A percentile compares a stretch with the other conserved stretches of the same genome.
Conservation (phyloP, 2,329 filamentous ascomycete species). For the Botrytis porri region DNA sequence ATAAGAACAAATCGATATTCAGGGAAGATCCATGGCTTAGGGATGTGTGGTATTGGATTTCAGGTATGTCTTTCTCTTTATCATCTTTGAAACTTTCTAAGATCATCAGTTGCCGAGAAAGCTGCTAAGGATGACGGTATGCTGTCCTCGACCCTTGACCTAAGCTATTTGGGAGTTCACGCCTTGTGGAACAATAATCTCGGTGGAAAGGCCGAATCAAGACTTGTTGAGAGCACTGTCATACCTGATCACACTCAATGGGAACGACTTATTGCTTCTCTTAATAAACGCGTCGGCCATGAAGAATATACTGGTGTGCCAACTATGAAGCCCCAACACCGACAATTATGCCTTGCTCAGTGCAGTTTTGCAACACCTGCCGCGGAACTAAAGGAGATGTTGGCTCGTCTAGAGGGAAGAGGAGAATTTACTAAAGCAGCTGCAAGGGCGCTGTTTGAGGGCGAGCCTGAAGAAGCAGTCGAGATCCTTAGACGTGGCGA, state of each 20-base stretch:
- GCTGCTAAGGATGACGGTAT: conserved; percentile 67
- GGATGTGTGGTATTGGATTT: conserved; percentile 75
- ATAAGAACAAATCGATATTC: conserved; percentile 63
- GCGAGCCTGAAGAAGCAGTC: conserved; percentile 65
- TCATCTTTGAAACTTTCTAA: conserved; percentile 5
- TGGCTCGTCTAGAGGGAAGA: conserved; percentile 46
- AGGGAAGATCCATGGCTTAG: conserved; percentile 71
- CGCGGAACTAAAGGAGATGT: conserved; percentile 44
- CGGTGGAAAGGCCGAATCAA: conserved; percentile 51
- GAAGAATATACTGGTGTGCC: conserved; percentile 60
- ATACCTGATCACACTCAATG: conserved; percentile 50
- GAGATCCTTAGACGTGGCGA: conserved; percentile 67
- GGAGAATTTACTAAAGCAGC: conserved; percentile 70
- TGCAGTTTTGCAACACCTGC: conserved; percentile 67
- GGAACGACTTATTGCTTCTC: conserved; percentile 59
- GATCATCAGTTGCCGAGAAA: conserved; percentile 54
- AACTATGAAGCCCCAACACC: conserved; percentile 65
- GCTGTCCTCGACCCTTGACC: conserved; percentile 63
- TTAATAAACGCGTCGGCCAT: conserved; percentile 62
- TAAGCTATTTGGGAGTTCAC: conserved; percentile 72
- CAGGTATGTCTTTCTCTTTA: conserved; percentile 48
- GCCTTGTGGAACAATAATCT: conserved; percentile 70
- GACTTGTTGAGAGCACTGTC: conserved; percentile 47
- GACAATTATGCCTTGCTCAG: conserved; percentile 72
- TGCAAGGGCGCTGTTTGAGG: conserved; percentile 71